These are phyloP conservation scores for Chamaecrista fasciculata DNA, from an alignment of 306 rosid species.

Conservation along the genomic window DNA sequence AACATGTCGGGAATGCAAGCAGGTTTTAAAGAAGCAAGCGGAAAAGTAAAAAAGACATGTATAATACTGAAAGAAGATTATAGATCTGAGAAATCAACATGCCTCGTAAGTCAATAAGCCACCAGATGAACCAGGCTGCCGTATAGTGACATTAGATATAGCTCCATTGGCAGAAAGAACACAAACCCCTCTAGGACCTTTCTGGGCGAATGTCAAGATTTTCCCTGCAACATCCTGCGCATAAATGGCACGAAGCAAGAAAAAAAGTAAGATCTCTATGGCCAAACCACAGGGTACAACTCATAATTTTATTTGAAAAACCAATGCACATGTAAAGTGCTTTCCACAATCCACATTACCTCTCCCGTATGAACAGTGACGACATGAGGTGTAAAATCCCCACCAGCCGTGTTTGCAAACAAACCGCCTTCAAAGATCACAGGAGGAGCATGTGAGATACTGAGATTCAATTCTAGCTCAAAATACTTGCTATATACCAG, in stretches of 20 bases:
- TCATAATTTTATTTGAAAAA: background rate
- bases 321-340: background rate
- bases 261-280: constrained; percentile 21
- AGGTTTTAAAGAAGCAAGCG: background rate
- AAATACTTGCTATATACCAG: background rate
- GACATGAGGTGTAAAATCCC: constrained; percentile 70
- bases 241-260: background rate
- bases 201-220: constrained; percentile 59
- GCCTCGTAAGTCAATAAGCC: constrained; percentile 84
- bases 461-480: background rate
- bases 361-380: constrained; percentile 68
- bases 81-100: constrained; percentile 21
- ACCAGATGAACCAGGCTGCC: constrained; percentile 69
- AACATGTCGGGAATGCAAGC: constrained; percentile 21
- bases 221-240: constrained; percentile 79
- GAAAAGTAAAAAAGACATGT: background rate
- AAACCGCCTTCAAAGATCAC: constrained; percentile 55
- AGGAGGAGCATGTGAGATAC: constrained; percentile 30
- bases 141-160: constrained; percentile 73
- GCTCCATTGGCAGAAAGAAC: constrained; percentile 83
- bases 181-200: constrained; percentile 65
- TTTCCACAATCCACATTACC: constrained; percentile 45
- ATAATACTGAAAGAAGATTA: too few relatives aligned
- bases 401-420: constrained; percentile 55
- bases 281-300: background rate